Percentiles rank a stretch among this genome's conserved stretches.
Evolutionary conservation across 2,329 filamentous ascomycete species (phyloP).

Genomic region (Clonostachys sp.): DNA sequence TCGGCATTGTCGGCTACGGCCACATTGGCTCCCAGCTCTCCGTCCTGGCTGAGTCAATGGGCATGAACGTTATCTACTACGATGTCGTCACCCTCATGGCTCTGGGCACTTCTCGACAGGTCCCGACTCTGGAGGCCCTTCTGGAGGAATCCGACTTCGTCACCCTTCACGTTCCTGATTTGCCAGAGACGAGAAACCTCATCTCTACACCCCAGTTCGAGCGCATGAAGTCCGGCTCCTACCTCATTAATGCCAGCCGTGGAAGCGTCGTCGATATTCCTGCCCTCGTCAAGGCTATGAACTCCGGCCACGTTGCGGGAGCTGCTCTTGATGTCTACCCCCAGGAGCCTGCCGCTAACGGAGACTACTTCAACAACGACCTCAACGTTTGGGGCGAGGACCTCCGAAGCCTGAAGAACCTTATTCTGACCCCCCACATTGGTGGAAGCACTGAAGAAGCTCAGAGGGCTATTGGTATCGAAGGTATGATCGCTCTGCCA

Average conservation of each 20-base stretch:
- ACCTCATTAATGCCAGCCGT: conserved; percentile 93
- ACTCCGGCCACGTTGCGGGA: conserved; percentile 81
- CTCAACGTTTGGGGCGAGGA: conserved; percentile 85
- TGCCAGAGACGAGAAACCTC: conserved; percentile 89
- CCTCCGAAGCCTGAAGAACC: conserved; percentile 78
- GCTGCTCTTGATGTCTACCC: conserved; percentile 97
- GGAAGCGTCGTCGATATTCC: conserved; percentile 93
- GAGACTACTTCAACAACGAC: conserved; percentile 84
- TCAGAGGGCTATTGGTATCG: conserved; percentile 90
- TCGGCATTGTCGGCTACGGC: conserved; percentile 94
- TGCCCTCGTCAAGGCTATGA: conserved; percentile 82
- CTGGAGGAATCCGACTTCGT: conserved; percentile 84
- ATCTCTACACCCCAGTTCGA: conserved; percentile 76
- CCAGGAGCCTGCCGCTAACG: conserved; percentile 88
- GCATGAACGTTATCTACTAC: conserved; percentile 97
- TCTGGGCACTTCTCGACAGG: conserved; percentile 81
- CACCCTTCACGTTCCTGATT: conserved; percentile 89
- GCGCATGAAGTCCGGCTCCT: conserved; percentile 88
- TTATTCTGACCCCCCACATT: conserved; percentile 95
- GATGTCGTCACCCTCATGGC: conserved; percentile 94
- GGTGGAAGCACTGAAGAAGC: conserved; percentile 97
- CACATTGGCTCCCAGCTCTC: conserved; percentile 96
- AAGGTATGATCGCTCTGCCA: conserved; percentile 43
- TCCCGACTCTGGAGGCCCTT: conserved; percentile 71
- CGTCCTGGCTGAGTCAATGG: conserved; percentile 94